Conservation (phyloP, 805 yeast genomes). For the Wickerhamomyces chambardii region DNA sequence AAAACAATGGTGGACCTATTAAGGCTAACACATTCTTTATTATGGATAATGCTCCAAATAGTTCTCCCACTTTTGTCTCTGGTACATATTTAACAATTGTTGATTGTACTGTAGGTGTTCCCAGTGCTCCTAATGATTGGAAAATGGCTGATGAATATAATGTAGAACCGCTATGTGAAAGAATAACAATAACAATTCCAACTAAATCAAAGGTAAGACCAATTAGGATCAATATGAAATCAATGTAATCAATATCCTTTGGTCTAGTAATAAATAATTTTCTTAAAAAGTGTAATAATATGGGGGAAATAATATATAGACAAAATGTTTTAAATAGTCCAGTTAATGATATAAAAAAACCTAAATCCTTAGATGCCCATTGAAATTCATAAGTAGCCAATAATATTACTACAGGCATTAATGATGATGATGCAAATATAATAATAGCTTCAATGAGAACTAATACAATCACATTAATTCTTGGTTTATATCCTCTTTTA, state of each 20-base stretch:
- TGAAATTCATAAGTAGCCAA: slow-evolving; percentile 43
- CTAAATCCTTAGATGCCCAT: slow-evolving; percentile 48
- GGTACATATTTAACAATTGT: slow-evolving; percentile 53
- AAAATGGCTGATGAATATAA: slow-evolving; percentile 27
- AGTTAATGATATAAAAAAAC: slow-evolving; percentile 42
- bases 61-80: slow-evolving; percentile 54
- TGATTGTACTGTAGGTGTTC: slow-evolving; percentile 51
- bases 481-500: slow-evolving; percentile 22
- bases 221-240: slow-evolving; percentile 26
- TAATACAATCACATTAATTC: slow-evolving; percentile 40
- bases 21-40: slow-evolving; percentile 41
- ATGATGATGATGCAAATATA: slow-evolving; percentile 28
- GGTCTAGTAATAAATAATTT: slow-evolving; percentile 3
- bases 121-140: slow-evolving; percentile 38
- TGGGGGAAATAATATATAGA: slow-evolving; percentile 44
- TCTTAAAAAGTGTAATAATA: slow-evolving; percentile 28
- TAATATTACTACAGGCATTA: slow-evolving; percentile 34
- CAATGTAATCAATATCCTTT: slow-evolving; percentile 42
- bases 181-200: slow-evolving; percentile 25
- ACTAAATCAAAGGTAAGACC: slow-evolving; percentile 26
- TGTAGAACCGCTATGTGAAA: slow-evolving; percentile 17
- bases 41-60: slow-evolving; percentile 62
- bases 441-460: slow-evolving; percentile 35
- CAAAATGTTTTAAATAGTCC: slow-evolving; percentile 41
- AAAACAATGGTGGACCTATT: slow-evolving; percentile 36